Evolutionary conservation across 257 asterid species (phyloP).

Genomic region (Lycium barbarum): DNA sequence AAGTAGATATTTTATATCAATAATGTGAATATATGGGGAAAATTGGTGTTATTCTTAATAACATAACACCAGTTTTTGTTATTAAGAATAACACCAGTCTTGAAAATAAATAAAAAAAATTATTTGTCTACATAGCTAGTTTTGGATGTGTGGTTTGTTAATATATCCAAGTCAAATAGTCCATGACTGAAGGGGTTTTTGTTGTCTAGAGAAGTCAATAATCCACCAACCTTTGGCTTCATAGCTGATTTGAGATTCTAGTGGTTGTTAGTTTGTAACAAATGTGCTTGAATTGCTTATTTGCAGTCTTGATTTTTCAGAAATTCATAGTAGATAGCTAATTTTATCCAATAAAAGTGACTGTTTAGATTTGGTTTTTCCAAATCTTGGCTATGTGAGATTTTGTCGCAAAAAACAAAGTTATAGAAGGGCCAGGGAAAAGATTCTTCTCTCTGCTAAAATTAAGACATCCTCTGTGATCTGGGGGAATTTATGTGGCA

Average conservation of each 20-base stretch:
- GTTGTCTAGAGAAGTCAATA: too few relatives aligned
- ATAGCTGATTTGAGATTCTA: neutral
- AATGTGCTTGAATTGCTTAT: neutral
- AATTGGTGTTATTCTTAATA: too few relatives aligned
- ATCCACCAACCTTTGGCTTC: neutral
- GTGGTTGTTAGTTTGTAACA: neutral
- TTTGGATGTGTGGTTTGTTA: neutral
- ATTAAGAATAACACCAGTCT: too few relatives aligned
- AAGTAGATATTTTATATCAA: too few relatives aligned
- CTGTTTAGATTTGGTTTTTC: neutral
- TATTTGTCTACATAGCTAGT: too few relatives aligned
- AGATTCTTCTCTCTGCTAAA: neutral
- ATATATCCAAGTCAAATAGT: neutral
- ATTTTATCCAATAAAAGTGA: too few relatives aligned
- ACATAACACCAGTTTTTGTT: too few relatives aligned
- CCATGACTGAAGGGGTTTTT: neutral
- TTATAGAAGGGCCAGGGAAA: neutral
- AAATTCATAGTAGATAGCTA: too few relatives aligned
- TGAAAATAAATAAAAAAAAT: too few relatives aligned
- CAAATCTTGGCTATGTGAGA: neutral
- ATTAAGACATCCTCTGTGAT: neutral
- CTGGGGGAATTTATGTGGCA: neutral
- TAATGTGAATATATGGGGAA: too few relatives aligned
- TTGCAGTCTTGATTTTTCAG: neutral
- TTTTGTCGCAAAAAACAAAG: too few relatives aligned